Conservation (phyloP, 2,329 filamentous ascomycete species). For the Zalaria obscura region DNA sequence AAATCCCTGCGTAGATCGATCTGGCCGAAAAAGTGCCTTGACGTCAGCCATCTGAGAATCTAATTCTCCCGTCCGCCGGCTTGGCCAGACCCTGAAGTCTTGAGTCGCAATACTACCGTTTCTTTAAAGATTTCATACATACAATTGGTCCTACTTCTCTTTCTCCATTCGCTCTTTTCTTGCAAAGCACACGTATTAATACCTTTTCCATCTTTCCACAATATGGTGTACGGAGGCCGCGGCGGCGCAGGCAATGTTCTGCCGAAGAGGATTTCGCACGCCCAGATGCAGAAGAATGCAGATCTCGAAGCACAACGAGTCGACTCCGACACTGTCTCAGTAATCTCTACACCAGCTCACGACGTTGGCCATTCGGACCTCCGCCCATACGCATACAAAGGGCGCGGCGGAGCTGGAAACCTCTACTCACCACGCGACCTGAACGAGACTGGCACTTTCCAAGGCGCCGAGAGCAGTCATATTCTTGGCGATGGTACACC, state of each 20-base stretch:
- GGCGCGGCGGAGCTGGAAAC: constrained; percentile 32
- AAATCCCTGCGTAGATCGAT: too few relatives aligned
- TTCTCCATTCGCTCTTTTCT: too few relatives aligned
- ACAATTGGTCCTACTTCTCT: too few relatives aligned
- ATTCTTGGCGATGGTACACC: constrained; percentile 10
- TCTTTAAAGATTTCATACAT: too few relatives aligned
- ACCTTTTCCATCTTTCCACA: too few relatives aligned
- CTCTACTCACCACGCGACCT: constrained; percentile 29
- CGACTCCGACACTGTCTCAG: constrained; percentile 7
- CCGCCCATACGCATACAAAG: constrained; percentile 28
- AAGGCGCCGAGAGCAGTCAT: constrained; percentile 8
- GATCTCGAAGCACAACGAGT: constrained; percentile 25
- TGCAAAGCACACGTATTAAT: too few relatives aligned
- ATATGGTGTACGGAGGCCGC: constrained; percentile 15
- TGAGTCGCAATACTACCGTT: too few relatives aligned
- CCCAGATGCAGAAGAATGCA: constrained; percentile 8
- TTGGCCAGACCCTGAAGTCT: too few relatives aligned
- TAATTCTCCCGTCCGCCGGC: too few relatives aligned
- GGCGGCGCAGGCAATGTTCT: constrained; percentile 32
- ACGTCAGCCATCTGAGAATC: too few relatives aligned
- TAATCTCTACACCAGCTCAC: constrained; percentile 4
- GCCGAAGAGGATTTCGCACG: constrained; percentile 8
- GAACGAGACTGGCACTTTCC: constrained; percentile 23
- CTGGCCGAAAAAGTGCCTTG: too few relatives aligned
- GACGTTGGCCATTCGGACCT: constrained; percentile 5